These are phyloP conservation scores for Boletus sp. DNA, from an alignment of 768 basidiomycete species.

Conservation along the genomic window DNA sequence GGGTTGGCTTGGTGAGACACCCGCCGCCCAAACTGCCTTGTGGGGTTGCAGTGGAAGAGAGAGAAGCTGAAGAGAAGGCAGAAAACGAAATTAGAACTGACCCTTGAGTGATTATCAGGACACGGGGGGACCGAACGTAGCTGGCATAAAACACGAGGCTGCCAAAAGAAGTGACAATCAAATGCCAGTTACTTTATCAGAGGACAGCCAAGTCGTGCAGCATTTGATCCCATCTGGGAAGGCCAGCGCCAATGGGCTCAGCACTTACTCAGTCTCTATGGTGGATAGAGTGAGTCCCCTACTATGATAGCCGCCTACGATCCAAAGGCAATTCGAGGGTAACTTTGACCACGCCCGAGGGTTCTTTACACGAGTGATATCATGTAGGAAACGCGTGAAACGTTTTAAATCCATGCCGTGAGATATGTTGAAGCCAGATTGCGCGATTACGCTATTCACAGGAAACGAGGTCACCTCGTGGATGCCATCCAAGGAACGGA, in stretches of 20 bases:
- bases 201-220: constrained; percentile 1
- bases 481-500: constrained; percentile 7
- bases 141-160: constrained; percentile 36
- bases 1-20: constrained; percentile 9
- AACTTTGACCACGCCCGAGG: background rate
- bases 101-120: constrained; percentile 35
- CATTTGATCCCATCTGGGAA: constrained; percentile 14
- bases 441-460: constrained; percentile 22
- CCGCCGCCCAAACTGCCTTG: constrained; percentile 21
- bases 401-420: constrained; percentile 22
- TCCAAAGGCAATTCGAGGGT: background rate
- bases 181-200: constrained; percentile 28
- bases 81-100: constrained; percentile 26
- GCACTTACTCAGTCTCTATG: constrained; percentile 1
- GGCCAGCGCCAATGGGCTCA: background rate
- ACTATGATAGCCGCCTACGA: background rate
- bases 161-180: constrained; percentile 31
- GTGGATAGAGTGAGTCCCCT: background rate
- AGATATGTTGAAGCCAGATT: constrained; percentile 13
- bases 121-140: constrained; percentile 18
- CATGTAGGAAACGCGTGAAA: constrained; percentile 8
- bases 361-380: background rate
- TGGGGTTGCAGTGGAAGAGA: constrained; percentile 19
- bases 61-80: constrained; percentile 15
- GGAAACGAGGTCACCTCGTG: constrained; percentile 33